Conservation (phyloP, 2,329 filamentous ascomycete genomes). For the Lecanicillium sp. region DNA sequence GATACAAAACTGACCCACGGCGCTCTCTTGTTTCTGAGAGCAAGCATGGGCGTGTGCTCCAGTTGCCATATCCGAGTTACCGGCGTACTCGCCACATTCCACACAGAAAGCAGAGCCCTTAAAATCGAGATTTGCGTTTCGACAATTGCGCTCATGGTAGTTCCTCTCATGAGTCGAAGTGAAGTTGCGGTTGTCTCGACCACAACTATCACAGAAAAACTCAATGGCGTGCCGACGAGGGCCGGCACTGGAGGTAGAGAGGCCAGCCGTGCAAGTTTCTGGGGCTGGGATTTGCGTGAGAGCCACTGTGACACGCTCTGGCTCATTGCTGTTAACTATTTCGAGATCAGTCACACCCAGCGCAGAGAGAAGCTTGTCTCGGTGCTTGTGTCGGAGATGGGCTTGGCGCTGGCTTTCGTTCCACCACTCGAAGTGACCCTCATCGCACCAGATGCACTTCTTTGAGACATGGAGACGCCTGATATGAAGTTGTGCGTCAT, state of each 20-base stretch:
- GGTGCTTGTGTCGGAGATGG: slow-evolving; percentile 28
- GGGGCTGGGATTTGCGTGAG: neutral
- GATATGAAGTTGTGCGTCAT: slow-evolving; percentile 31
- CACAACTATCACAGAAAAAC: neutral
- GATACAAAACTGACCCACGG: neutral
- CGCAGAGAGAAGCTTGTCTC: slow-evolving; percentile 17
- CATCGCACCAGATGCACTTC: slow-evolving; percentile 32
- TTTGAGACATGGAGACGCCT: slow-evolving; percentile 26
- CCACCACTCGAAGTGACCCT: slow-evolving; percentile 27
- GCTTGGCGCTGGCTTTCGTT: slow-evolving; percentile 17
- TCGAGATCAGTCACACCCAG: slow-evolving; percentile 8
- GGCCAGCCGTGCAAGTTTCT: too few relatives aligned
- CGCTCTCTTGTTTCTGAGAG: neutral
- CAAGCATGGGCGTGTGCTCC: neutral
- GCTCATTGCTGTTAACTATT: neutral
- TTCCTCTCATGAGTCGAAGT: slow-evolving; percentile 2
- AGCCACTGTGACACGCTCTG: neutral
- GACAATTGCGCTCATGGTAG: slow-evolving; percentile 13
- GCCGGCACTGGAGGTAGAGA: too few relatives aligned
- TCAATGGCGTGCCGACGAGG: neutral
- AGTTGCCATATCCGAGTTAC: too few relatives aligned
- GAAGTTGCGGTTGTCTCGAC: neutral
- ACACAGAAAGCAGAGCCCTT: slow-evolving; percentile 14
- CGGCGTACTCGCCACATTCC: slow-evolving; percentile 9
- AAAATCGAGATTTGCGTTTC: neutral